A percentile compares a stretch with the other conserved stretches of the same genome.
Conservation (phyloP, 208 protist species). For the Crithidia thermophila region DNA sequence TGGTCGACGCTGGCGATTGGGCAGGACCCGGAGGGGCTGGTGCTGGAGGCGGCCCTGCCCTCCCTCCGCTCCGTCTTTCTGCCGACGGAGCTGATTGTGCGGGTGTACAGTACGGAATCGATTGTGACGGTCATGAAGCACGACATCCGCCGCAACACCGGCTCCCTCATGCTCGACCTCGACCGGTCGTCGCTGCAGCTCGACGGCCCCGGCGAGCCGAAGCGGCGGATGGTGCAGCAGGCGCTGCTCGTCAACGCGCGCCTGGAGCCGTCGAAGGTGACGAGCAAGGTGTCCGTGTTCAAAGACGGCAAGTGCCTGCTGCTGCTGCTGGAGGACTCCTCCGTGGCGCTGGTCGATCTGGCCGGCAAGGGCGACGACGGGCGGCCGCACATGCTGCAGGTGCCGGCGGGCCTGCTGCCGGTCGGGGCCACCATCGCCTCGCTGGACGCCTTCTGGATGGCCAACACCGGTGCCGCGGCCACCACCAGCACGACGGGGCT, state of each 20-base stretch:
- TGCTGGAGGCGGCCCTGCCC: slow-evolving; percentile 72
- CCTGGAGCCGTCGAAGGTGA: slow-evolving; percentile 41
- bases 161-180: slow-evolving; percentile 45
- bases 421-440: slow-evolving; percentile 56
- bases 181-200: slow-evolving; percentile 58
- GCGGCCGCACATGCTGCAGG: slow-evolving; percentile 53
- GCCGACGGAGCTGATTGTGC: slow-evolving; percentile 67
- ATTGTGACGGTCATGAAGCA: slow-evolving; percentile 68
- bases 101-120: slow-evolving; percentile 57
- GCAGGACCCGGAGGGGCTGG: slow-evolving; percentile 36
- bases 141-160: slow-evolving; percentile 61
- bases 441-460: slow-evolving; percentile 71
- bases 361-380: slow-evolving; percentile 51
- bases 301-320: slow-evolving; percentile 73
- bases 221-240: slow-evolving; percentile 43
- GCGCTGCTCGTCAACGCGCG: slow-evolving; percentile 71
- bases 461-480: slow-evolving; percentile 18
- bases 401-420: slow-evolving; percentile 63
- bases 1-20: slow-evolving; percentile 42
- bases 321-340: slow-evolving; percentile 70
- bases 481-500: slow-evolving; percentile 21
- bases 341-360: slow-evolving; percentile 71
- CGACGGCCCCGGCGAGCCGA: slow-evolving; percentile 22
- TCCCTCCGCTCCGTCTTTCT: slow-evolving; percentile 46
- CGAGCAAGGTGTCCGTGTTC: slow-evolving; percentile 40